These are phyloP conservation scores for Annona squamosa DNA, from an alignment of 164 flowering plant species.

Conservation along the genomic window DNA sequence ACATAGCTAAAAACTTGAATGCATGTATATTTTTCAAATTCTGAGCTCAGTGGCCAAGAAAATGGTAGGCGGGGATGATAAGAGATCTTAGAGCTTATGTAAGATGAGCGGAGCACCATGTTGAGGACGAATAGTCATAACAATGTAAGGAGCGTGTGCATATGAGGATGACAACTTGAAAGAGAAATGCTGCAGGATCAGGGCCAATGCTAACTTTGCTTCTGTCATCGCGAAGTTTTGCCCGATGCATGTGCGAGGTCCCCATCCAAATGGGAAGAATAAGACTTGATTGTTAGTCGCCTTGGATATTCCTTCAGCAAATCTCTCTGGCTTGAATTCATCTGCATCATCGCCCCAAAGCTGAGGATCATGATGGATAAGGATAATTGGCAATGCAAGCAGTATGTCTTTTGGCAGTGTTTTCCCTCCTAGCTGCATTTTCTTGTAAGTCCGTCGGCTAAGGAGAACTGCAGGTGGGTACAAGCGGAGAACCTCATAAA, in stretches of 20 bases:
- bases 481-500: slow-evolving; percentile 47
- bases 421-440: slow-evolving; percentile 8
- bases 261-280: slow-evolving; percentile 27
- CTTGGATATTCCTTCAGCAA: slow-evolving; percentile 10
- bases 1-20: too few species aligned
- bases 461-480: slow-evolving; percentile 29
- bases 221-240: slow-evolving; percentile 18
- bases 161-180: slow-evolving; percentile 8
- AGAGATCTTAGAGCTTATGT: not conserved
- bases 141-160: slow-evolving; percentile 8
- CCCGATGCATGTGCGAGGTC: slow-evolving; percentile 28
- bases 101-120: slow-evolving; percentile 13
- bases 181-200: slow-evolving; percentile 18
- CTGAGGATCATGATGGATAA: slow-evolving; percentile 9
- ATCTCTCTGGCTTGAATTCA: slow-evolving; percentile 16
- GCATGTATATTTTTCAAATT: too few species aligned
- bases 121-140: slow-evolving; percentile 9
- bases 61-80: too few species aligned
- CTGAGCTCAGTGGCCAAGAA: too few species aligned
- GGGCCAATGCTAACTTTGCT: slow-evolving; percentile 21
- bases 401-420: slow-evolving; percentile 9
- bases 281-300: slow-evolving; percentile 17
- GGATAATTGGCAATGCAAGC: slow-evolving; percentile 8
- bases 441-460: not conserved
- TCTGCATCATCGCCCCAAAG: slow-evolving; percentile 12